Base-by-base conservation (phyloP, 2,329 filamentous ascomycete species). In the Colletotrichum destructivum region DNA sequence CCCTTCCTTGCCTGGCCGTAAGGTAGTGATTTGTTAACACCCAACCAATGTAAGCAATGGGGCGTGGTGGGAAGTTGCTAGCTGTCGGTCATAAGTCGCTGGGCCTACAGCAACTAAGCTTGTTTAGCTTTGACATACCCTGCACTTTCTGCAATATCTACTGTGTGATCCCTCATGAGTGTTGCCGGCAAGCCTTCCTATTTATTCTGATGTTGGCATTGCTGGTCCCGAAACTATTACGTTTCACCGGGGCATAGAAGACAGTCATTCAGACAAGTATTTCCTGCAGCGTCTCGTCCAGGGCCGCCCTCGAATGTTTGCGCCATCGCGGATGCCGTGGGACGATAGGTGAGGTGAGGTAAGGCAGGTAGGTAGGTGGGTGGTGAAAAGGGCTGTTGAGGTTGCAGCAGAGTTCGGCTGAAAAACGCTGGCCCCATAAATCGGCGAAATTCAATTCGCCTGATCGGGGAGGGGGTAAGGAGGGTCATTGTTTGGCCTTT, bases 321-420 rank as follows among this genome's bases (percentile, higher is more conserved):
- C 47, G n/a, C 13, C 47, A 23, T 11, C 26, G 3, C 3, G 2
- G 21, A 2, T 23, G 40, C 40, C 3, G 56, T 31, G 18, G 6
- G 42, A 40, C 35, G 23, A 49, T 15, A 40, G 23, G 31, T 55
- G 35, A 67, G 65, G 26, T 35, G 26, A 55, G 26, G 44, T 47
- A 16, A 21, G 16, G 26, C 26, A 26, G 26, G 26, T 26, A 26
- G 26, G 26, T 26, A 26, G 26, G 4, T 26, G 9, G 23, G 59
- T 1, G 6, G 44, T 21, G 59, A 46, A 40, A 35, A 16, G 23
- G n/a, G 54, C 18, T 56, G 40, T 31, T 67, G 56, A 71, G 35
- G 68, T 71, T 67, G 51, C 68, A 71, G 68, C 63, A 67, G 68
- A 71, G 67, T 70, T 70, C 15, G 46, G 23, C 12, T 63, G 21